These are phyloP conservation scores for Ogataea haglerorum DNA, from an alignment of 805 yeast genomes.

Conservation along the genomic window DNA sequence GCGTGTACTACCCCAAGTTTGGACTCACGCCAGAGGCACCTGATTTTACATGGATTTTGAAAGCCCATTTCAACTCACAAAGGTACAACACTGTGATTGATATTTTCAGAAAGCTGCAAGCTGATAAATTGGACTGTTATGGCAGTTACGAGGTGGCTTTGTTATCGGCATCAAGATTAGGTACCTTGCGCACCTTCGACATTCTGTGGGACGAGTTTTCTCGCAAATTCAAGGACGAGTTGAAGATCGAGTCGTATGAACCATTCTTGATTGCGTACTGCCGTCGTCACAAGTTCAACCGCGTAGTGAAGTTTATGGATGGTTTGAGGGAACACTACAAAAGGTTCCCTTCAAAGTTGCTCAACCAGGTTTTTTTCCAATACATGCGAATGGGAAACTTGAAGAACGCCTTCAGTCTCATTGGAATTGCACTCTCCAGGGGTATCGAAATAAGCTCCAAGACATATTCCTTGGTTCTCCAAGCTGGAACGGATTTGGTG, in stretches of 20 bases:
- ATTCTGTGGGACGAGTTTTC: slow-evolving; percentile 20
- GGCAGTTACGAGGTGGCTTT: slow-evolving; percentile 22
- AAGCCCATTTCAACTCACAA: slow-evolving; percentile 23
- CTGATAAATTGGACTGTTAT: slow-evolving; percentile 10
- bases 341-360: slow-evolving; percentile 20
- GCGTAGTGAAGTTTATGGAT: slow-evolving; percentile 16
- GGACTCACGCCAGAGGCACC: slow-evolving; percentile 12
- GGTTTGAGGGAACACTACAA: slow-evolving; percentile 12
- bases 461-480: slow-evolving; percentile 29
- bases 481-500: slow-evolving; percentile 21
- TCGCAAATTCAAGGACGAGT: slow-evolving; percentile 7
- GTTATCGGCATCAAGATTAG: slow-evolving; percentile 21
- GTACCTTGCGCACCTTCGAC: slow-evolving; percentile 15
- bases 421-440: slow-evolving; percentile 18
- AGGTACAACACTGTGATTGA: slow-evolving; percentile 24
- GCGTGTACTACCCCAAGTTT: slow-evolving; percentile 25
- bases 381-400: slow-evolving; percentile 18
- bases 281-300: slow-evolving; percentile 15
- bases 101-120: slow-evolving; percentile 13
- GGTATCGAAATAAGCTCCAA: slow-evolving; percentile 19
- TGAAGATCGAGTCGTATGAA: slow-evolving; percentile 19
- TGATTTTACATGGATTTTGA: slow-evolving; percentile 26
- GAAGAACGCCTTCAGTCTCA: slow-evolving; percentile 18
- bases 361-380: slow-evolving; percentile 28
- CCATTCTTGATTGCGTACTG: slow-evolving; percentile 23